phyloP scores from a whole-genome alignment of 2,329 filamentous ascomycete species.

The Monosporascus sp. region DNA sequence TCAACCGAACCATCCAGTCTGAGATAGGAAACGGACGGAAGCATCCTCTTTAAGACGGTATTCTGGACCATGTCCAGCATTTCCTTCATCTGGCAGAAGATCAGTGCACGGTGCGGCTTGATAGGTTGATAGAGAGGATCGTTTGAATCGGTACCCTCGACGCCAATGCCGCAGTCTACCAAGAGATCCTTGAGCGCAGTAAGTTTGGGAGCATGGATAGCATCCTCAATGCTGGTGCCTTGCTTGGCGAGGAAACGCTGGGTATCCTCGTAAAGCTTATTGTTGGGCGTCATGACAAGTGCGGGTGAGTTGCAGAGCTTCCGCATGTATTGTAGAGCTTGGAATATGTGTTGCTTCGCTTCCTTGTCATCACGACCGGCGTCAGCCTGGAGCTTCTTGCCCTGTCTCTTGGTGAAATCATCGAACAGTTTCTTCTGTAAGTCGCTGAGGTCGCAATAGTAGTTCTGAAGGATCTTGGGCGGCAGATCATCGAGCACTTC shows the following conservation, averaged over 20 bases:
- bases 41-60: constrained; percentile 80
- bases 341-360: constrained; percentile 97
- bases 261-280: constrained; percentile 84
- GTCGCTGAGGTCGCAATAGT: constrained; percentile 96
- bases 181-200: constrained; percentile 83
- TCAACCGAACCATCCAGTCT: constrained; percentile 93
- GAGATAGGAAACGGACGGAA: constrained; percentile 89
- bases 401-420: constrained; percentile 90
- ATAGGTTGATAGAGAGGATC: constrained; percentile 72
- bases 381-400: constrained; percentile 79
- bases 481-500: constrained; percentile 94
- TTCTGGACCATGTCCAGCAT: constrained; percentile 99
- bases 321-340: constrained; percentile 98
- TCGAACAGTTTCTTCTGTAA: constrained; percentile 93
- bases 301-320: constrained; percentile 98
- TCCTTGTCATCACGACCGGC: constrained; percentile 83
- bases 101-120: constrained; percentile 88
- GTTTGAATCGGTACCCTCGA: constrained; percentile 57
- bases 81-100: constrained; percentile 99
- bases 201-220: constrained; percentile 86
- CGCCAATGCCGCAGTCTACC: constrained; percentile 97
- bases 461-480: constrained; percentile 98
- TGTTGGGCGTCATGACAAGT: constrained; percentile 89
- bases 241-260: constrained; percentile 74
- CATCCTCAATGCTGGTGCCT: constrained; percentile 77